Conservation (phyloP, 441 rosid genomes). For the Erodium chrysanthum region DNA sequence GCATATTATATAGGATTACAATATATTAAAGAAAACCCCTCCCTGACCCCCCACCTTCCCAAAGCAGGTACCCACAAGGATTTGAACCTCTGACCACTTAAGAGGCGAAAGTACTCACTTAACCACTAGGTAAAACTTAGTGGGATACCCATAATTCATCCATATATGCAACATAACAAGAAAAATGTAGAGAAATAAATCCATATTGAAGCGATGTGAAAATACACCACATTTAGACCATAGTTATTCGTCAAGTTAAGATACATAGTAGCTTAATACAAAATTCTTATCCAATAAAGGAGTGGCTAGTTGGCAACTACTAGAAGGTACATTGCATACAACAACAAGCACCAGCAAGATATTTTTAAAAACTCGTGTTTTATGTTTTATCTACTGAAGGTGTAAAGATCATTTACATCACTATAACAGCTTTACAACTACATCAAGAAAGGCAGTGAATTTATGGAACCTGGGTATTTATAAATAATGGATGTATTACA, state of each 20-base stretch:
- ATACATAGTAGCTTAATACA: not conserved
- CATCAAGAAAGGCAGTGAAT: not conserved
- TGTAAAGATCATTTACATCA: not conserved
- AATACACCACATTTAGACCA: not conserved
- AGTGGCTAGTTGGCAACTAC: not conserved
- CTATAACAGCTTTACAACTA: not conserved
- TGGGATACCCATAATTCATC: no score
- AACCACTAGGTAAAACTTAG: no score
- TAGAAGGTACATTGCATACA: not conserved
- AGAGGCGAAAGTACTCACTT: no score
- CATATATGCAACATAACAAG: no score
- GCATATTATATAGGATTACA: no score
- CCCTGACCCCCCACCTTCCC: no score
- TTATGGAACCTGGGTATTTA: no score
- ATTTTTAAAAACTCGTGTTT: not conserved
- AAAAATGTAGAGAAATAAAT: not conserved
- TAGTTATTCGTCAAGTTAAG: not conserved
- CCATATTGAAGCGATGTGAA: not conserved
- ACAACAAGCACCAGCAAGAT: not conserved
- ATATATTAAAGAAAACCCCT: no score
- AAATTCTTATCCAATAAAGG: not conserved
- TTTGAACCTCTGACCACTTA: no score
- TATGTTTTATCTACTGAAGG: not conserved
- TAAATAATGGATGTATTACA: not conserved
- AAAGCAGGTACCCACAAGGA: no score